Evolutionary conservation across 805 yeast genomes (phyloP), one percentile per base, ranked within the genome.

Genomic region (Myxozyma sirexii): DNA sequence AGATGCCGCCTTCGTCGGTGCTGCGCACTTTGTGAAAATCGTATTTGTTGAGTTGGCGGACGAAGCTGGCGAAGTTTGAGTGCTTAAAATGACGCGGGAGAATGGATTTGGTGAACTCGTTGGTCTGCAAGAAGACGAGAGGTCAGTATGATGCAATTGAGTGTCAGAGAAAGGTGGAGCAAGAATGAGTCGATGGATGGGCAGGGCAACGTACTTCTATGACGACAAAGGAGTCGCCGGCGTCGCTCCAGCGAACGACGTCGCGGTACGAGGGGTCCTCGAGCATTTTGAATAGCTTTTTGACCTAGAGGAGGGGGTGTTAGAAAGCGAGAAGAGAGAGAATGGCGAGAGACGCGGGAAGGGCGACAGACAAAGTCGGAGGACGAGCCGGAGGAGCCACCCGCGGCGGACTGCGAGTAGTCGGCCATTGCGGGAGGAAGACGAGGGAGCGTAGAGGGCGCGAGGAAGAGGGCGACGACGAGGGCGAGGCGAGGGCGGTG

Each of bases 11-110:
- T 62, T 83, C 88, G 66, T 85, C 91, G 59, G 79, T 82, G 42
- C 88, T 79, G 71, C 93, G 89, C 46, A 94, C 96, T 76, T 94
- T 94, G 78, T 94, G 99, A 78, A 94, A 94, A 74, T 93, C 99
- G 71, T 94, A 94, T 21, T 94, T 94, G 79, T 94, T 94, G 69
- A 94, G 79, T 72, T 94, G 99, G 47, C 99, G 82, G 21, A 93
- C 98, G 76, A 93, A 93, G 67, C 92, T 84, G 38, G 98, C 93
- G 76, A 93, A 94, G 76, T 94, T 94, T 59, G 90, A 84, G 75
- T 94, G 99, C 70, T 92, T 93, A 78, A 94, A 94, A 74, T 93
- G 97, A 53, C 85, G 83, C 15, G 98, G 98, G 51, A 94, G 80
- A 13, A 94, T 88, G 53, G 86, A 87, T 65, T 87, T 87, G 37